Conservation (phyloP, 441 rosid species). For the Codiaeum variegatum region DNA sequence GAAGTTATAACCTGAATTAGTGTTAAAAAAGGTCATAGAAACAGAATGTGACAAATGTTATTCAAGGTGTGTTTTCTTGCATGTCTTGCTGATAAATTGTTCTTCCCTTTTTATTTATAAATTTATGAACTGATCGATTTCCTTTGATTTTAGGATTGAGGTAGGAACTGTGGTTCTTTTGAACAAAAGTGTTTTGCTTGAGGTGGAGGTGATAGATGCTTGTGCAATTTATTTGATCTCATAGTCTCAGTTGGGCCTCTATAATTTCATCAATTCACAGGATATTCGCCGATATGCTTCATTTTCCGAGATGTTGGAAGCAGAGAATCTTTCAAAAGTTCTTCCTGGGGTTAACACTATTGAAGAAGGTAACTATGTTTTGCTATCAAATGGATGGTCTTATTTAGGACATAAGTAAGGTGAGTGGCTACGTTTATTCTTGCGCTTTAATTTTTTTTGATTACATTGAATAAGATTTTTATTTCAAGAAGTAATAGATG, state of each 20-base stretch:
- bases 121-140: neutral
- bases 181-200: slow-evolving; percentile 57
- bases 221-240: slow-evolving; percentile 12
- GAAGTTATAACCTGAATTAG: neutral
- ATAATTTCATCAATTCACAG: slow-evolving; percentile 38
- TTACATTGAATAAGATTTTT: neutral
- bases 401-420: neutral
- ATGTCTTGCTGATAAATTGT: neutral
- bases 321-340: slow-evolving; percentile 51
- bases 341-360: slow-evolving; percentile 56
- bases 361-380: slow-evolving; percentile 52
- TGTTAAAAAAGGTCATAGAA: neutral
- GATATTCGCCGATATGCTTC: slow-evolving; percentile 43
- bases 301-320: slow-evolving; percentile 56
- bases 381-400: neutral
- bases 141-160: slow-evolving; percentile 43
- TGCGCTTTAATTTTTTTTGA: neutral
- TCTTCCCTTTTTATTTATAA: neutral
- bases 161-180: slow-evolving; percentile 47
- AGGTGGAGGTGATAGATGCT: slow-evolving; percentile 53
- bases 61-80: neutral
- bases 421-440: neutral
- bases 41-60: neutral
- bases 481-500: neutral
- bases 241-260: slow-evolving; percentile 3